A percentile compares a stretch with the other conserved stretches of the same genome.
These are phyloP conservation scores for Xerophyta viscosa DNA, from an alignment of 106 monocot species.

Conservation along the genomic window DNA sequence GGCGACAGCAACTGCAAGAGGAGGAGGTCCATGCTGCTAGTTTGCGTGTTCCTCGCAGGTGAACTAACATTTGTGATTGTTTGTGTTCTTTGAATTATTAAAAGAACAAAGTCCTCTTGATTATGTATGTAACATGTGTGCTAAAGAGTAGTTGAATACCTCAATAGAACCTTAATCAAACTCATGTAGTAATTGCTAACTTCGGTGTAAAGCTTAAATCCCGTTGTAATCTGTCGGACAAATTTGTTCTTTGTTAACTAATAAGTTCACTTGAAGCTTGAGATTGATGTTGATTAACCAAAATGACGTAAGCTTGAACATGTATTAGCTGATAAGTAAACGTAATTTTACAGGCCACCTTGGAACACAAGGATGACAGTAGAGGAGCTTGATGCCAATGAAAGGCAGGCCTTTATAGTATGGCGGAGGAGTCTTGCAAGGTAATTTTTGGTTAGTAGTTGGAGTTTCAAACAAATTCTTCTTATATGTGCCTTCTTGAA, in stretches of 20 bases:
- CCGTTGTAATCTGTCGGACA: no score
- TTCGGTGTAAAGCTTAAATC: no score
- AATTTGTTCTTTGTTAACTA: no score
- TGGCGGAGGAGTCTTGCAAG: conserved; percentile 80
- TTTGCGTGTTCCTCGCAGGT: conserved; percentile 83
- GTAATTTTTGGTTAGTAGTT: conserved; percentile 19
- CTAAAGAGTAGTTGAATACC: no score
- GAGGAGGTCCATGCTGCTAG: conserved; percentile 74
- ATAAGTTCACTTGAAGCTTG: no score
- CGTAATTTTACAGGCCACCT: conserved; percentile 44
- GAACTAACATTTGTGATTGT: background rate
- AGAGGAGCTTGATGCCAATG: conserved; percentile 72
- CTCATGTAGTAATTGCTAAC: no score
- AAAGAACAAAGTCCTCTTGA: background rate
- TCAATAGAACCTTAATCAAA: no score
- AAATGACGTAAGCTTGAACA: no score
- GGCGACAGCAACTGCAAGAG: conserved; percentile 42
- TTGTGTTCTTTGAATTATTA: background rate
- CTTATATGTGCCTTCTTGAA: no score
- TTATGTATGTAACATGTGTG: background rate
- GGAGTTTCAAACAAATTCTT: no score
- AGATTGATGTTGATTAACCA: no score
- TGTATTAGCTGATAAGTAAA: no score
- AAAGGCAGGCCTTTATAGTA: conserved; percentile 53
- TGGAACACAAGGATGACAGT: conserved; percentile 71